Conservation (phyloP, 2,329 filamentous ascomycete genomes). For the Beauveria varroae region DNA sequence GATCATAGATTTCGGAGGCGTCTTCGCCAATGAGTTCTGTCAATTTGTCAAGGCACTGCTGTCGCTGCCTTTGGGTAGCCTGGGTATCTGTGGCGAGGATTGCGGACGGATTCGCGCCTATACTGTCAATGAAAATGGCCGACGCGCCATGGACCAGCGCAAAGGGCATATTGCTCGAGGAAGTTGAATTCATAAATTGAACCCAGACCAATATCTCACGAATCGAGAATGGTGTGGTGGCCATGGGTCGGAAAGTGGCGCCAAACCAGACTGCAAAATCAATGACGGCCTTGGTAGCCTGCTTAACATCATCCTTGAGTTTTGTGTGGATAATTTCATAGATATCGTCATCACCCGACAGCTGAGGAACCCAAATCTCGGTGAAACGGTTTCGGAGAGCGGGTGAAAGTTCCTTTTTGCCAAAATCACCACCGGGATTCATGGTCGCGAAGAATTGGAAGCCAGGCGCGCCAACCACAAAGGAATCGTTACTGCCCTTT, state of each 20-base stretch:
- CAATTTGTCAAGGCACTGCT: slow-evolving; percentile 65
- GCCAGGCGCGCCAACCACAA: slow-evolving; percentile 64
- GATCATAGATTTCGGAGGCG: slow-evolving; percentile 57
- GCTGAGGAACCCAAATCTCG: slow-evolving; percentile 92
- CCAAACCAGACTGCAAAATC: slow-evolving; percentile 93
- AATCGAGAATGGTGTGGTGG: slow-evolving; percentile 75
- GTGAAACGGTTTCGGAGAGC: slow-evolving; percentile 94
- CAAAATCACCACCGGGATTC: slow-evolving; percentile 98
- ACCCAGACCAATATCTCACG: slow-evolving; percentile 92
- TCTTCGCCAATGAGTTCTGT: slow-evolving; percentile 57
- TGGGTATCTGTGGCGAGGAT: slow-evolving; percentile 66
- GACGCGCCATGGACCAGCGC: slow-evolving; percentile 75
- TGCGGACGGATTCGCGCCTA: slow-evolving; percentile 90
- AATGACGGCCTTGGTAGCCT: slow-evolving; percentile 63
- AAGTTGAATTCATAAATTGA: slow-evolving; percentile 73
- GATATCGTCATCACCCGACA: slow-evolving; percentile 80
- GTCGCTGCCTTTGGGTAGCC: slow-evolving; percentile 63
- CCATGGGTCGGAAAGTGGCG: slow-evolving; percentile 65
- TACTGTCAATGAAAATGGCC: slow-evolving; percentile 90
- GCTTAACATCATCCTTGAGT: slow-evolving; percentile 47
- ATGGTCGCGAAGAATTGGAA: slow-evolving; percentile 98
- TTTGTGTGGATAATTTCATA: slow-evolving; percentile 79
- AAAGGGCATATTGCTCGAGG: slow-evolving; percentile 35
- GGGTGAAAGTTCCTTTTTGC: slow-evolving; percentile 93
- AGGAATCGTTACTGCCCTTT: slow-evolving; percentile 79